Conservation (phyloP, 2,329 filamentous ascomycete species). For the Cordyceps cicadae region DNA sequence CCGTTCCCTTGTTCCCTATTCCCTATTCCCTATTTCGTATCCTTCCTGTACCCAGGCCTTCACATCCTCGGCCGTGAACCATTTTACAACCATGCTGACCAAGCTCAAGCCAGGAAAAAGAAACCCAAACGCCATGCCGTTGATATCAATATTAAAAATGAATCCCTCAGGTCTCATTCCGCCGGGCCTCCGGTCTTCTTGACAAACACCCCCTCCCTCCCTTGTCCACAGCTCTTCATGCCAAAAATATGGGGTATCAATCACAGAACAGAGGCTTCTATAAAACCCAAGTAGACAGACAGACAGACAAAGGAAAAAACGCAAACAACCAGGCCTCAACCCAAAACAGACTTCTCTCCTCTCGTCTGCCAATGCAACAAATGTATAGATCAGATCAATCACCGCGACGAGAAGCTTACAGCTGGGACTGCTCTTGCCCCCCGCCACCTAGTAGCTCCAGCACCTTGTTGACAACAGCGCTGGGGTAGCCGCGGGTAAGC, state of each 20-base stretch:
- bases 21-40: too few species aligned
- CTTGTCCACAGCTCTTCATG: not conserved
- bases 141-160: conserved; percentile 8
- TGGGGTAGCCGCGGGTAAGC: conserved; percentile 80
- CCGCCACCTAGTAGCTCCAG: conserved; percentile 74
- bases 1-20: not conserved
- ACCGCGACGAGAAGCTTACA: not conserved
- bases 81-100: conserved; percentile 10
- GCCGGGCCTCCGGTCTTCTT: conserved; percentile 9
- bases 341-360: conserved; percentile 2
- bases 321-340: not conserved
- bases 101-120: not conserved
- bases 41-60: not conserved
- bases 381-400: not conserved
- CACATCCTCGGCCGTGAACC: not conserved
- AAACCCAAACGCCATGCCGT: conserved; percentile 11
- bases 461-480: conserved; percentile 88
- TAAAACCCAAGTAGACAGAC: conserved; percentile 14
- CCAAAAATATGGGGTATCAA: conserved; percentile 23
- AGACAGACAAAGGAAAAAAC: conserved; percentile 17
- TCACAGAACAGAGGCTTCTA: conserved; percentile 18
- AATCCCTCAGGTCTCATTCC: conserved; percentile 7
- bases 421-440: conserved; percentile 30
- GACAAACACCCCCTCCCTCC: conserved; percentile 8
- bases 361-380: conserved; percentile 2